Base-by-base conservation (phyloP, 2,329 filamentous ascomycete genomes). In the Botryotinia globosa region DNA sequence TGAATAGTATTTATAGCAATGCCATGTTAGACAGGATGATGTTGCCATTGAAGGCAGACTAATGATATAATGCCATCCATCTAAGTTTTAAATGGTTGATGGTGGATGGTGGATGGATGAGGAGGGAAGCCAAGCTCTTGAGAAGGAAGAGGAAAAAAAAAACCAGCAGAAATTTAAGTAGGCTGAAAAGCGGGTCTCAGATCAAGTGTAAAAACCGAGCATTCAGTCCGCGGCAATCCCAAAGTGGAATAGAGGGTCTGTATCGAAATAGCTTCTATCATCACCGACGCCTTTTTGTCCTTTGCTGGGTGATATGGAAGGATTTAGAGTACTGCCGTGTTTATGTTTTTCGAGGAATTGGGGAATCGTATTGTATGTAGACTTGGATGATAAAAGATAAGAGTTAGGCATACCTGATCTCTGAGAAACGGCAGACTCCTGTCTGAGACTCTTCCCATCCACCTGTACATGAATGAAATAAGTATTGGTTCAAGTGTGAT, bases 371-470 rank as follows among this genome's bases (percentile, higher is more conserved):
- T 42, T 58, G 45, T 66, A 61, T 16, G 54, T 39, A 25, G 14
- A 59, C 9, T 32, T 25, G n/a, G 29, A 29, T 16, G 12, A 54
- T n/a, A 32, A 44, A 67, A 25, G 5, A 5, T 18, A n/a, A 65
- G 62, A 16, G 32, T 44, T 81, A 22, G 25, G 37, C 88, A 80
- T 87, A 94, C 92, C 88, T 93, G 82, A 94, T 92, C 78, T 92
- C 92, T 72, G 88, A 87, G 75, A 94, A 90, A 7, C 85, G 83
- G 78, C 91, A 92, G 63, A 89, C 87, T 69, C 90, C 90, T 42
- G 88, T 85, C 74, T 84, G 84, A 6, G 89, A 87, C 82, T 94
- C 92, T 66, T 83, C 79, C 78, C 94, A 94, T 61, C 70, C 70
- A 72, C 70, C 70, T 77, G 87, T 87, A 80, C 86, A 88, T 90